phyloP scores from a whole-genome alignment of 2,329 filamentous ascomycete genomes.

The Botryotinia narcissicola region DNA sequence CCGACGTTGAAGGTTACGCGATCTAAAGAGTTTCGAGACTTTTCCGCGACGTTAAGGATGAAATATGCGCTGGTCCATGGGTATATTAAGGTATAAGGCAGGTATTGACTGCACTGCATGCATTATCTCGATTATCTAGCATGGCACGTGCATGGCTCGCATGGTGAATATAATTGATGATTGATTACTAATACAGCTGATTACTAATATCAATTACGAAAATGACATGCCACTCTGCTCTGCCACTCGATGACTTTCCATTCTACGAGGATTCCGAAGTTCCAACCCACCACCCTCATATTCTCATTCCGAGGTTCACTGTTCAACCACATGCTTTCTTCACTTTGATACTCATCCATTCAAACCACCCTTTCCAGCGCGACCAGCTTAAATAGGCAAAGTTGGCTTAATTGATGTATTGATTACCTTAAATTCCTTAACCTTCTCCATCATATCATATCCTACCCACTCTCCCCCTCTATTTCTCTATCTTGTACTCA shows the following conservation, averaged over 20 bases:
- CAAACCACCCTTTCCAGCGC: not conserved
- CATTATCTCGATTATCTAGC: not conserved
- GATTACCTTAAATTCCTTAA: not conserved
- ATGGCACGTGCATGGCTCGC: not conserved
- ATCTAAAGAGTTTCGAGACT: not conserved
- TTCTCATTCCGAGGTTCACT: conserved; percentile 5
- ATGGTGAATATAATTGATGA: not conserved
- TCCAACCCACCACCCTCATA: not conserved
- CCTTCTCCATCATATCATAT: not conserved
- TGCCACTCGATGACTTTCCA: not conserved
- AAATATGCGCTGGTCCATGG: not conserved
- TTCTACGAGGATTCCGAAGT: not conserved
- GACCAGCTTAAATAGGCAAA: not conserved
- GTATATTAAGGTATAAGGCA: conserved; percentile 21
- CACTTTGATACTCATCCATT: not conserved
- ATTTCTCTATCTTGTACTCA: not conserved
- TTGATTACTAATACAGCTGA: not conserved
- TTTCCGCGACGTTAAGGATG: conserved; percentile 23
- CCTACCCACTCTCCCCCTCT: not conserved
- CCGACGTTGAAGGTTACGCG: conserved; percentile 22
- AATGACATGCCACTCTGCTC: conserved; percentile 4
- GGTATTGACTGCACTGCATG: not conserved
- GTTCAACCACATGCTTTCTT: conserved; percentile 1
- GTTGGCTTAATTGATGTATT: conserved; percentile 7
- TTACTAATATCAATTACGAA: not conserved